A percentile compares a stretch with the other conserved stretches of the same genome.
These are phyloP conservation scores for Pythium dissotocum DNA, from an alignment of 352 stramenopile species.

Conservation along the genomic window DNA sequence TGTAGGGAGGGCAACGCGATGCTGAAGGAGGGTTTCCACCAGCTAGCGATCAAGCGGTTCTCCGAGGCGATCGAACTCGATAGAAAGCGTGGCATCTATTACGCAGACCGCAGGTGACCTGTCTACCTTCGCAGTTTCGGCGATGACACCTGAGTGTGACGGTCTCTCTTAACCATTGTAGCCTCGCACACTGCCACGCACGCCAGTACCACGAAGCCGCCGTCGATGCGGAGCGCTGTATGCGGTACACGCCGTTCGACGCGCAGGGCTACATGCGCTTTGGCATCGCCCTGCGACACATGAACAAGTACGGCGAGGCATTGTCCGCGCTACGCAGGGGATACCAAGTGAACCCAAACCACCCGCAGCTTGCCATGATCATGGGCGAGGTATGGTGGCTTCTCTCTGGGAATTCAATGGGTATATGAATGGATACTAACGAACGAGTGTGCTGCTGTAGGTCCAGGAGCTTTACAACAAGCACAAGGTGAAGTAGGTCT, in stretches of 20 bases:
- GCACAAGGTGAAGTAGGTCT: constrained; percentile 14
- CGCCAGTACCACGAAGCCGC: constrained; percentile 83
- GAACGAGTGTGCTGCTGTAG: background rate
- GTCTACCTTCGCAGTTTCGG: background rate
- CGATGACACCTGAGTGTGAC: constrained; percentile 31
- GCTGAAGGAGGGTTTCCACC: constrained; percentile 89
- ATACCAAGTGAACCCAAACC: constrained; percentile 73
- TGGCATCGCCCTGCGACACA: constrained; percentile 87
- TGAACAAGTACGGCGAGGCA: constrained; percentile 76
- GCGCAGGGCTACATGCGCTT: constrained; percentile 94
- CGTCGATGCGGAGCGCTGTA: constrained; percentile 86
- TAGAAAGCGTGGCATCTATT: constrained; percentile 88
- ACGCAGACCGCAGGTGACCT: constrained; percentile 84
- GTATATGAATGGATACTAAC: background rate
- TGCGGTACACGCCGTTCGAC: constrained; percentile 93
- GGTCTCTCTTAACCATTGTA: constrained; percentile 21
- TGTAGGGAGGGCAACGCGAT: constrained; percentile 89
- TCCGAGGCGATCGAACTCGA: constrained; percentile 91
- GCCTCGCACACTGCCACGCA: constrained; percentile 68
- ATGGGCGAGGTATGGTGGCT: constrained; percentile 46
- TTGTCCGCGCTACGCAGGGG: constrained; percentile 65
- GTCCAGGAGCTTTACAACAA: constrained; percentile 28
- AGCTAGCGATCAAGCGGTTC: constrained; percentile 91
- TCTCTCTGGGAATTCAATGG: background rate
- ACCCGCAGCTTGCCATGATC: constrained; percentile 56